Percentiles rank a stretch among this genome's conserved stretches.
These are phyloP conservation scores for Entamoeba moshkovskii DNA, from an alignment of 208 protist species.

Conservation along the genomic window DNA sequence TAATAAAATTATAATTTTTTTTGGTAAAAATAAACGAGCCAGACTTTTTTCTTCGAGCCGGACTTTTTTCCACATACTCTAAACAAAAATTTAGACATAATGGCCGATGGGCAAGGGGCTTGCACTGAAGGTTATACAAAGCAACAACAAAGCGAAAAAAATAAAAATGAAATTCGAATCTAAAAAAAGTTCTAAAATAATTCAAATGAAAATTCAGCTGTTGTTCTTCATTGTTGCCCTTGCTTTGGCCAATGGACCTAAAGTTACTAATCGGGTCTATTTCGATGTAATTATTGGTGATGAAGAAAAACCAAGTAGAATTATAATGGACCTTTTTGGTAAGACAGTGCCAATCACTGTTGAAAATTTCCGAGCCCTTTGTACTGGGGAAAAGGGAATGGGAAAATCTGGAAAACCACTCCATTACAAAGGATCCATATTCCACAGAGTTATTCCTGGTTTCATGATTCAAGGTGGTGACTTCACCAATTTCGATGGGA, in stretches of 20 bases:
- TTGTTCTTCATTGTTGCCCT: background rate
- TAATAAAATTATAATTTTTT: no score
- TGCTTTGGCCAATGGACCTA: background rate
- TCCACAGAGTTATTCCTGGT: slow-evolving; percentile 75
- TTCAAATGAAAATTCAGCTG: no score
- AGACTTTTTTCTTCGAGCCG: no score
- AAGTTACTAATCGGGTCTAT: background rate
- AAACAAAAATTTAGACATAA: no score
- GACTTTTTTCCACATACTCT: no score
- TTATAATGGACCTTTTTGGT: slow-evolving; percentile 27
- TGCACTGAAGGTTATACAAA: no score
- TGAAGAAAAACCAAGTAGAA: background rate
- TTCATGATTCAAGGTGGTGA: slow-evolving; percentile 79
- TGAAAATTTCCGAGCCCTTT: slow-evolving; percentile 52
- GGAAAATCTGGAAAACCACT: slow-evolving; percentile 53
- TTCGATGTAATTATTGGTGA: background rate
- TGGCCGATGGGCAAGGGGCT: no score
- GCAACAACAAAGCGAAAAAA: no score
- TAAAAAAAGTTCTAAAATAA: no score
- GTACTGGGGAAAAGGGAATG: slow-evolving; percentile 19
- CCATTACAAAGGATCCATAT: slow-evolving; percentile 78
- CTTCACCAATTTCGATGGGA: slow-evolving; percentile 72
- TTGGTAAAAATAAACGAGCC: no score
- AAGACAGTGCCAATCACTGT: slow-evolving; percentile 41
- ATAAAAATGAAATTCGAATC: no score